These are phyloP conservation scores for Suillus alpinus DNA, from an alignment of 768 basidiomycete genomes.

Conservation along the genomic window DNA sequence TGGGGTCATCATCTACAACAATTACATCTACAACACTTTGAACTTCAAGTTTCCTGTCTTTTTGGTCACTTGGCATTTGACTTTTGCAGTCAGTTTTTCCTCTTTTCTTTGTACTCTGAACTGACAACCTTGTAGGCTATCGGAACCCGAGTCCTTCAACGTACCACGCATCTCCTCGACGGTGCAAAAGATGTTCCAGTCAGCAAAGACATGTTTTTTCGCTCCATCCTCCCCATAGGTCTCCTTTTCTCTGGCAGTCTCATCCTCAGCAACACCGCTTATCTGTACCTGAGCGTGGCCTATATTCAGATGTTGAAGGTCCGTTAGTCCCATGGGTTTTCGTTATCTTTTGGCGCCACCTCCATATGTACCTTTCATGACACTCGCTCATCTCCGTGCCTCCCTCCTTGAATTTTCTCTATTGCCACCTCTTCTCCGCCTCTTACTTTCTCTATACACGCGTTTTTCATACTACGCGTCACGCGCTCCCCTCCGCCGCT, in stretches of 20 bases:
- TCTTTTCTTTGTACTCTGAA: neutral
- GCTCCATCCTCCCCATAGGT: slow-evolving; percentile 91
- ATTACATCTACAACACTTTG: slow-evolving; percentile 79
- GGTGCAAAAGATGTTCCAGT: slow-evolving; percentile 77
- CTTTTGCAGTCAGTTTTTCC: slow-evolving; percentile 52
- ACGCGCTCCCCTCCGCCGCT: neutral
- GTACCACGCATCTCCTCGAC: slow-evolving; percentile 79
- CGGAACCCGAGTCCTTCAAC: slow-evolving; percentile 82
- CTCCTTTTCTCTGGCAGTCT: slow-evolving; percentile 90
- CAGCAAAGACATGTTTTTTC: slow-evolving; percentile 72
- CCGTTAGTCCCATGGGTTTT: slow-evolving; percentile 8
- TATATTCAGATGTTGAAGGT: slow-evolving; percentile 99
- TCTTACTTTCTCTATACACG: neutral
- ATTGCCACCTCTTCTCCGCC: neutral
- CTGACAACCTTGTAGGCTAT: slow-evolving; percentile 46
- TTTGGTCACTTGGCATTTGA: slow-evolving; percentile 83
- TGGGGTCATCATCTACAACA: slow-evolving; percentile 95
- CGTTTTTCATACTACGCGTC: neutral
- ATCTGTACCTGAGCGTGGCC: slow-evolving; percentile 85
- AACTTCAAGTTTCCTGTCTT: slow-evolving; percentile 90
- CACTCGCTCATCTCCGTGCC: neutral
- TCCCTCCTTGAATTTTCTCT: neutral
- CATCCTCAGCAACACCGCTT: slow-evolving; percentile 89
- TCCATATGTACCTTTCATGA: neutral
- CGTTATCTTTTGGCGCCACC: neutral